These are phyloP conservation scores for Saitozyma sp. DNA, from an alignment of 768 basidiomycete species.

Conservation along the genomic window DNA sequence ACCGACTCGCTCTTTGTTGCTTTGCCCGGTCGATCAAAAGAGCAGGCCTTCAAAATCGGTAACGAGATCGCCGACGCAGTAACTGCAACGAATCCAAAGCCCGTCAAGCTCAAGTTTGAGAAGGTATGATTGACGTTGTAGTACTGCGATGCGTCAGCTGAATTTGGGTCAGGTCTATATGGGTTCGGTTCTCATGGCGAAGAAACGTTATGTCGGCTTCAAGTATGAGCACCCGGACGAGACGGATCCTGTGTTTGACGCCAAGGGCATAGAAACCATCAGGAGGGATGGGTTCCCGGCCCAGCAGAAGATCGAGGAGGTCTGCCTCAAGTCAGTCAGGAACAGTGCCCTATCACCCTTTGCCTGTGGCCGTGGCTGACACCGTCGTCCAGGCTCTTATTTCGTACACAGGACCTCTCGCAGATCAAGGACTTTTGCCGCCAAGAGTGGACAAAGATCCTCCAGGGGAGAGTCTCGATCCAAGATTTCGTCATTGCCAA, in stretches of 20 bases:
- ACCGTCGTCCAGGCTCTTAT: constrained; percentile 68
- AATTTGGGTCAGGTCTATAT: constrained; percentile 71
- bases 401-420: constrained; percentile 84
- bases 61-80: constrained; percentile 87
- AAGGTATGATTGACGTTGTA: constrained; percentile 61
- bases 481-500: constrained; percentile 95
- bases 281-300: constrained; percentile 88
- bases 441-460: constrained; percentile 76
- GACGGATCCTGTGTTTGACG: constrained; percentile 77
- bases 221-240: constrained; percentile 87
- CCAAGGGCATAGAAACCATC: constrained; percentile 97
- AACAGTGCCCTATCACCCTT: not conserved
- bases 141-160: constrained; percentile 7
- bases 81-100: constrained; percentile 81
- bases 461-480: constrained; percentile 75
- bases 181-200: constrained; percentile 91
- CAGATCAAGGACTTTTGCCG: constrained; percentile 85
- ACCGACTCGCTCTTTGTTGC: constrained; percentile 95
- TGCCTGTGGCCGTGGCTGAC: constrained; percentile 8
- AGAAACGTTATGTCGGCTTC: constrained; percentile 97
- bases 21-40: constrained; percentile 84
- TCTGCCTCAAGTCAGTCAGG: constrained; percentile 70
- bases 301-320: constrained; percentile 89
- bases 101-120: constrained; percentile 95
- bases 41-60: constrained; percentile 89